Evolutionary conservation across 1,284 basidiomycete genomes (phyloP), one percentile per base, ranked within the genome.

Genomic region (Marasmius oreades): DNA sequence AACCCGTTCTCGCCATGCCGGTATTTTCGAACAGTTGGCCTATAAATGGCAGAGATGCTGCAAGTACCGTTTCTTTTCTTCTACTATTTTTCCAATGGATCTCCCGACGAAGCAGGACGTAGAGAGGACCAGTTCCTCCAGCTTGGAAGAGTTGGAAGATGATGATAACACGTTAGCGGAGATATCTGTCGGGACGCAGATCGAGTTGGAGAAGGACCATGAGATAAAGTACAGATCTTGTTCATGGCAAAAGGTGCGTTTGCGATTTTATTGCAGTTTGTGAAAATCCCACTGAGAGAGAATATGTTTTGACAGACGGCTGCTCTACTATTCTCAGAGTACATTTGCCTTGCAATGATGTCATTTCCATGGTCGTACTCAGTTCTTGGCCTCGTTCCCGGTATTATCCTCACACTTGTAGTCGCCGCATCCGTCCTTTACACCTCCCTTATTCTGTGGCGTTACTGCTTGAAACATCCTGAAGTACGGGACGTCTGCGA

Each of bases 401-500:
- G 77, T 5, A 65, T 80, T 20, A 65, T 81, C 43, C 69, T 78
- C 11, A 79, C 78, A 0, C 51, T 76, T 20, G 55, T 67, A 8
- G 69, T 73, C 45, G 70, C 70, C 20, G 63, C 61, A 6, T 67
- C 61, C 39, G 67, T 73, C 45, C 63, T 72, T 24, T 77, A 76
- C 60, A 77, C 75, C 0, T 74, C 77, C 4, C 72, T 78, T 46
- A 69, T 80, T 22, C 73, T 84, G 7, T 82, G 80, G 77, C 69
- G 73, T 3, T 88, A 80, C 68, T 85, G 82, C 66, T 73, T 88
- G 63, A 72, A 72, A 57, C 77, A 88, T 58, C 85, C 85, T 0
- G 76, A 83, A 53, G 69, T 78, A 11, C 75, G 77, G n/a, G 80
- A 86, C 62, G 82, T 87, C 26, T 85, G 82, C 65, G 85, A 88